These are phyloP conservation scores for Bacidia gigantensis DNA, from an alignment of 495 filamentous ascomycete species.

Conservation along the genomic window DNA sequence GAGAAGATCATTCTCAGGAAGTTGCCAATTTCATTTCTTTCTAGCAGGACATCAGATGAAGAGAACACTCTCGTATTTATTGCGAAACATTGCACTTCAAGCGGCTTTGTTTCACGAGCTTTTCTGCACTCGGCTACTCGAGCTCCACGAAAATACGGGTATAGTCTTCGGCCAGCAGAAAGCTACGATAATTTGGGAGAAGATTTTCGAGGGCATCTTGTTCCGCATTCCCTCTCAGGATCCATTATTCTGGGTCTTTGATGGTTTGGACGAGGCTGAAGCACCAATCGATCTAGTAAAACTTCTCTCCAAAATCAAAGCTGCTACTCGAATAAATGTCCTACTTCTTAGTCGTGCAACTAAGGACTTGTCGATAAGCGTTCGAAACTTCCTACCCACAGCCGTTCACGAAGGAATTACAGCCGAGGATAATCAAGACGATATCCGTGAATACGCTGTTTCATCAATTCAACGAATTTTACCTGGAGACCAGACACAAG, in stretches of 20 bases:
- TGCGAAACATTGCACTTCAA: slow-evolving; percentile 27
- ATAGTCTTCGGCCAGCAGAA: slow-evolving; percentile 12
- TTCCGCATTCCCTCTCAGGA: slow-evolving; percentile 12
- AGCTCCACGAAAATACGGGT: not conserved
- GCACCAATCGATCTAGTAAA: too few species aligned
- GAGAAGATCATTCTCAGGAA: not conserved
- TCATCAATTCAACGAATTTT: too few species aligned
- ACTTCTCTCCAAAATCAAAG: too few species aligned
- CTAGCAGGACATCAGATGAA: slow-evolving; percentile 20
- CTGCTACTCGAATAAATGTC: too few species aligned
- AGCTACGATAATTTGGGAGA: slow-evolving; percentile 21
- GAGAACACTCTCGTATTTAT: slow-evolving; percentile 15
- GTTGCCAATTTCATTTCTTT: slow-evolving; percentile 26
- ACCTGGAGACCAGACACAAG: too few species aligned
- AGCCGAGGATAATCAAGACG: too few species aligned
- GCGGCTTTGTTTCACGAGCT: slow-evolving; percentile 2
- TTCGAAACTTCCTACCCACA: too few species aligned
- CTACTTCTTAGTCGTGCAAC: too few species aligned
- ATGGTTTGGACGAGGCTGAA: slow-evolving; percentile 33
- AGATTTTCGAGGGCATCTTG: slow-evolving; percentile 24
- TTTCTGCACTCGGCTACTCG: slow-evolving; percentile 1
- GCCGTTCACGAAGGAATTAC: too few species aligned
- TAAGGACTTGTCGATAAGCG: too few species aligned
- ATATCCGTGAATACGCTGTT: too few species aligned
- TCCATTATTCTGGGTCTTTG: slow-evolving; percentile 27